Evolutionary conservation across 2,329 filamentous ascomycete genomes (phyloP).

Genomic region (Ceratocystis colombiana): DNA sequence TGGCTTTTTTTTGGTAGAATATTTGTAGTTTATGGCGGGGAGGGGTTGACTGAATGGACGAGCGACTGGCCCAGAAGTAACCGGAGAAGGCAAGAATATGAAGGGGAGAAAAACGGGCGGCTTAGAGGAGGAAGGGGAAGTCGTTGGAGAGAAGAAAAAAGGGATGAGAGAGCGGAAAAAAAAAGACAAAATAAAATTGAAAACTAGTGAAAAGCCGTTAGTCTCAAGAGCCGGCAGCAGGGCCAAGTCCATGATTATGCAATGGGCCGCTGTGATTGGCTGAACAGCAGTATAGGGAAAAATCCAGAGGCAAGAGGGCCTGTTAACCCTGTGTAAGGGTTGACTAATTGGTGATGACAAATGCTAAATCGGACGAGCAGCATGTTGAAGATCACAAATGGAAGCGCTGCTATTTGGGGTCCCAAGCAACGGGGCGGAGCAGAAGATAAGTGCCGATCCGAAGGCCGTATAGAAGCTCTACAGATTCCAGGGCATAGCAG

Average conservation of each 20-base stretch:
- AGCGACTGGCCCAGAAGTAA: background rate
- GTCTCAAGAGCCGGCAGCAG: background rate
- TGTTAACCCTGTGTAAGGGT: background rate
- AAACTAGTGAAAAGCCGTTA: background rate
- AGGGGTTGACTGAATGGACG: background rate
- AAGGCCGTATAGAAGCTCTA: background rate
- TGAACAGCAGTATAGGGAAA: background rate
- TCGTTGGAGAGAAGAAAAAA: background rate
- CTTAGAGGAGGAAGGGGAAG: background rate
- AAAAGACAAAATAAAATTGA: background rate
- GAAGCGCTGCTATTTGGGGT: background rate
- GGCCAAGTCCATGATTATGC: conserved; percentile 1
- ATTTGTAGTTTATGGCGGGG: background rate
- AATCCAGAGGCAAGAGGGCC: background rate
- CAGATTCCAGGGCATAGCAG: background rate
- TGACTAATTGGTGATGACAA: background rate
- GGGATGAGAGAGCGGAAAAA: background rate
- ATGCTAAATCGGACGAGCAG: background rate
- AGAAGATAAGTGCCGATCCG: background rate
- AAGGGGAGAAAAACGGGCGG: background rate
- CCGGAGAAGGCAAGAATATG: background rate
- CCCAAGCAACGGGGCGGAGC: background rate
- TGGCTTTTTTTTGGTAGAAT: conserved; percentile 28
- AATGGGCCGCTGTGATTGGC: background rate
- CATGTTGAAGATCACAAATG: background rate